These are phyloP conservation scores for Quercus engelmannii DNA, from an alignment of 306 rosid genomes.

Conservation along the genomic window DNA sequence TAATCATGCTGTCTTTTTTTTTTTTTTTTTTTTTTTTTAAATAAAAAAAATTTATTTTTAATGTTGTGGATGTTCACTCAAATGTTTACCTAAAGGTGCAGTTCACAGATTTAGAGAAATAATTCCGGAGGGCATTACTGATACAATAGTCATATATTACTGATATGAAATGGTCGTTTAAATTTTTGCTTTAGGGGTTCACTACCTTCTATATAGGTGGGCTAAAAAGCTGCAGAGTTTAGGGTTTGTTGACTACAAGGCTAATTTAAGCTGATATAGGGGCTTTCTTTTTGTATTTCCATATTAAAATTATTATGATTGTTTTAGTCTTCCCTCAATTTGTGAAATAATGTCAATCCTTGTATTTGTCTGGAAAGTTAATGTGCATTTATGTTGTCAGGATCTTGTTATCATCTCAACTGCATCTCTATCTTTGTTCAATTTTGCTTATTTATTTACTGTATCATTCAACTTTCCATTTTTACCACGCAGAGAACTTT, in stretches of 20 bases:
- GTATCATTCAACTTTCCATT: slow-evolving; percentile 1
- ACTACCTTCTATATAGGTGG: neutral
- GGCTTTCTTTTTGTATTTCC: neutral
- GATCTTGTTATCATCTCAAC: neutral
- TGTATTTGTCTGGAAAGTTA: neutral
- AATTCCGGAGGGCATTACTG: neutral
- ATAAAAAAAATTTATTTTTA: neutral
- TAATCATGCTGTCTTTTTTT: neutral
- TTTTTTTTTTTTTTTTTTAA: neutral
- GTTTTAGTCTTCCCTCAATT: neutral
- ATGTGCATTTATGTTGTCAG: neutral
- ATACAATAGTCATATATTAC: neutral
- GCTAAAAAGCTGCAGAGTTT: neutral
- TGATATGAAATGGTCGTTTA: neutral
- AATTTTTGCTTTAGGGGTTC: neutral
- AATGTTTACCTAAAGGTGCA: neutral
- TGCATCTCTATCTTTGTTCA: neutral
- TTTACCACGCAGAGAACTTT: neutral
- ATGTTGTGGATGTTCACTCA: neutral
- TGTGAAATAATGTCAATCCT: neutral
- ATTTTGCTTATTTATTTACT: slow-evolving; percentile 2
- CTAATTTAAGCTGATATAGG: neutral
- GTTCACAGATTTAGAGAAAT: neutral
- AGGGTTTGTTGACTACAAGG: neutral
- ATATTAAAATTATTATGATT: neutral